Conservation (phyloP, 1,139 yeast species). For the Lodderomyces elongisporus region DNA sequence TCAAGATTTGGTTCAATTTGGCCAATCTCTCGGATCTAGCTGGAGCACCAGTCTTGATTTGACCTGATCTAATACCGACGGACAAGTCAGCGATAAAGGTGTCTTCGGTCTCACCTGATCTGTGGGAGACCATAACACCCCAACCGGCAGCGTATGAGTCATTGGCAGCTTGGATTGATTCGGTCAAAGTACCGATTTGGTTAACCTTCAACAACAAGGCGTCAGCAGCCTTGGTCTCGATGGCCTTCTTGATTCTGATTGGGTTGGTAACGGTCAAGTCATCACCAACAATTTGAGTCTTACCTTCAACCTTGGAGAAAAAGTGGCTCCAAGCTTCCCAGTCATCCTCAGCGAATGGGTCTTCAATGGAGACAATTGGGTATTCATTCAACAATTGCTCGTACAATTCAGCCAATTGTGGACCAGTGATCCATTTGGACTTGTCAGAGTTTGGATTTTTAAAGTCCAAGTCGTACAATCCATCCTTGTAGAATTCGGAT, state of each 20-base stretch:
- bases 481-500: constrained; percentile 93
- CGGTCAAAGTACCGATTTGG: constrained; percentile 89
- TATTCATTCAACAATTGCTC: constrained; percentile 70
- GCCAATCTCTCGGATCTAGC: constrained; percentile 99
- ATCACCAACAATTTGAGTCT: constrained; percentile 89
- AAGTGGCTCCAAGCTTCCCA: constrained; percentile 96
- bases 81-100: constrained; percentile 94
- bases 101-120: constrained; percentile 99
- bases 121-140: constrained; percentile 98
- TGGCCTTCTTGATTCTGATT: constrained; percentile 85
- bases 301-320: constrained; percentile 61
- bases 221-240: constrained; percentile 89
- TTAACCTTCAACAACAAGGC: constrained; percentile 92
- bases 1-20: constrained; percentile 91
- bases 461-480: constrained; percentile 94
- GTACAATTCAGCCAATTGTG: constrained; percentile 81
- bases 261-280: constrained; percentile 99
- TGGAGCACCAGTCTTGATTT: constrained; percentile 99
- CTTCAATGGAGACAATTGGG: constrained; percentile 97
- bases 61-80: constrained; percentile 96
- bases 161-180: constrained; percentile 89
- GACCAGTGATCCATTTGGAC: constrained; percentile 85
- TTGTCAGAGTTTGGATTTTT: constrained; percentile 89
- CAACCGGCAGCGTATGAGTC: constrained; percentile 88
- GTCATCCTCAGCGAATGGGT: constrained; percentile 98